Evolutionary conservation across 1,284 basidiomycete species (phyloP), one percentile per base, ranked within the genome.

Genomic region (Ustilago crameri): DNA sequence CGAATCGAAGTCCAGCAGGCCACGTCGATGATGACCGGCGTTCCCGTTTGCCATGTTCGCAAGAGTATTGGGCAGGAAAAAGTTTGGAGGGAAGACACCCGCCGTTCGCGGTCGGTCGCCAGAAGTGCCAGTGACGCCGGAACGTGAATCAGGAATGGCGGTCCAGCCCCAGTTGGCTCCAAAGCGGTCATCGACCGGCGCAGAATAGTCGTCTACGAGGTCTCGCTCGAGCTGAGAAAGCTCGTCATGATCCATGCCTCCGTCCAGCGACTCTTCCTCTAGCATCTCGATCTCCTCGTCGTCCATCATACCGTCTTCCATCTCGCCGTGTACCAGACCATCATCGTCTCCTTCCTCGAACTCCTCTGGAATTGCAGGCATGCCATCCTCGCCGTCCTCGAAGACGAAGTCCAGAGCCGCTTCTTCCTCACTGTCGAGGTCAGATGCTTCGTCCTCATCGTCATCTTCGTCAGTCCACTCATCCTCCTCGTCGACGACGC

Each of bases 351-450:
- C 61, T 26, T 74, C 76, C n/a, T 63, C 63, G 40, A 67, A 52
- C n/a, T 56, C 72, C 32, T 62, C 64, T 5, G 64, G 60, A 18
- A 65, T 59, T 22, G 50, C 50, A 15, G 61, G 51, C 35, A 62
- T 53, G 24, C 47, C 64, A 12, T 58, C 73, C 15, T 70, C 63
- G 37, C 58, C 70, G 32, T 72, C 65, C 34, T 70, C 69, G 26
- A 68, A 56, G 40, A 76, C 61, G 50, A 75, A 68, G 63, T 74
- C 86, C 4, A 53, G 84, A 78, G 47, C 91, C 32, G 88, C 88
- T 82, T 89, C 87, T 60, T 91, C 78, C 8, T 82, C 83, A 52
- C 82, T 76, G 44, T 88, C 69, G 26, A 73, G 64, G 22, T 72
- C 57, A 12, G 53, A 63, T 22, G 55, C 71, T 9, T 67, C 65